These are phyloP conservation scores for Triticum urartu DNA, from an alignment of 176 grass and related monocot species.

Conservation along the genomic window DNA sequence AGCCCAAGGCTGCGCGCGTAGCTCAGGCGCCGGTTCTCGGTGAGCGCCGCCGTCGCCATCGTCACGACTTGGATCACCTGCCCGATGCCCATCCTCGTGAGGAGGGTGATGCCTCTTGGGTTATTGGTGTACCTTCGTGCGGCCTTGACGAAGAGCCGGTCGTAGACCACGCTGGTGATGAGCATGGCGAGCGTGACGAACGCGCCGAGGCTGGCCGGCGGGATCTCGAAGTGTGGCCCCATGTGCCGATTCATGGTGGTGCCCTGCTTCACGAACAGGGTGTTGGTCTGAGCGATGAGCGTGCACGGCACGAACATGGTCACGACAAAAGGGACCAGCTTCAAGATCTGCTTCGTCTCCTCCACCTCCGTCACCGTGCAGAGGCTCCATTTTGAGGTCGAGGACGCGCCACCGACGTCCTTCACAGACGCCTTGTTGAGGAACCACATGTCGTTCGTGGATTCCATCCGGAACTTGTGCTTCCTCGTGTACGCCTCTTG, in stretches of 20 bases:
- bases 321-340: slow-evolving; percentile 6
- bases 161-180: slow-evolving; percentile 32
- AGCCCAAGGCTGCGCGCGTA: slow-evolving; percentile 23
- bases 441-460: slow-evolving; percentile 36
- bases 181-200: slow-evolving; percentile 51
- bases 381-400: slow-evolving; percentile 18
- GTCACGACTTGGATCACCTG: slow-evolving; percentile 13
- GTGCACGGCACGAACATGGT: slow-evolving; percentile 53
- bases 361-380: slow-evolving; percentile 59
- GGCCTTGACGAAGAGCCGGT: slow-evolving; percentile 33
- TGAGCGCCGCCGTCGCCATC: slow-evolving; percentile 33
- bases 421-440: slow-evolving; percentile 54
- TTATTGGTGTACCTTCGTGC: slow-evolving; percentile 46
- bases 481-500: slow-evolving; percentile 27
- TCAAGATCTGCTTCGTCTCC: slow-evolving; percentile 46
- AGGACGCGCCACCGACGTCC: not conserved
- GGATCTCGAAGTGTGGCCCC: slow-evolving; percentile 47
- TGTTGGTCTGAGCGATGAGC: slow-evolving; percentile 57
- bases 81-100: slow-evolving; percentile 50
- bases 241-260: slow-evolving; percentile 41
- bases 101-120: slow-evolving; percentile 41
- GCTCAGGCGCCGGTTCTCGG: slow-evolving; percentile 38
- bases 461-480: slow-evolving; percentile 25
- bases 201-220: slow-evolving; percentile 42
- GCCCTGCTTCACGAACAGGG: slow-evolving; percentile 79